Base-by-base conservation (phyloP, 352 stramenopile species). In the Pythium angustatum region DNA sequence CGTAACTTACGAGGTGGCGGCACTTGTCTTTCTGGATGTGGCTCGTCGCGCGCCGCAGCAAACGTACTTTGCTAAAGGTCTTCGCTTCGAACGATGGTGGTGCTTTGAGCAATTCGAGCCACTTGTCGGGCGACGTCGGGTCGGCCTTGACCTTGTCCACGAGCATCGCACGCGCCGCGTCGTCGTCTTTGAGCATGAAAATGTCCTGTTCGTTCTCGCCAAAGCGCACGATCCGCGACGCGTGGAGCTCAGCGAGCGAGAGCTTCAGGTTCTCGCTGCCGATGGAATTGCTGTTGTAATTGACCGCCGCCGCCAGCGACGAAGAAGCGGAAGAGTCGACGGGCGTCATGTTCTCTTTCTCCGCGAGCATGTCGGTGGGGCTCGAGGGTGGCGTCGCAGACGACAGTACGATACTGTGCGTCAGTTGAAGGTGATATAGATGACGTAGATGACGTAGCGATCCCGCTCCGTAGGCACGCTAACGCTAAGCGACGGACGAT, bases 191-290 rank as follows among this genome's bases (percentile, higher is more conserved):
- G 31, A 91, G 69, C 66, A 88, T 59, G 54, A 89, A 91, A 1
- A 91, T 59, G 27, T 82, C 73, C 40, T 76, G 61, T 40, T 84
- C 73, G n/a, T 77, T 79, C 67, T 91, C 82, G 22, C 80, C 82
- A 58, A 88, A 86, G 68, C 77, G 76, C 38, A 79, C 63, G 44
- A 79, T 73, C 21, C 69, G 72, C 41, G 62, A 50, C 40, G 63
- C 60, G 26, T 71, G 64, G n/a, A 65, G 22, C 47, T 71, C 47
- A 28, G 40, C 50, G 49, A 59, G 34, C 48, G 58, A 47, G 11
- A 64, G 34, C 30, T 64, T 64, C 34, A 60, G 36, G 19, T 28
- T 38, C 26, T 30, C 49, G 27, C 27, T 51, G 50, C 63, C 49
- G 28, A 61, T 53, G 27, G 51, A 59, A 54, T 64, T 47, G 44